phyloP scores from a whole-genome alignment of 2,329 filamentous ascomycete species.

The Penicillium sp. region DNA sequence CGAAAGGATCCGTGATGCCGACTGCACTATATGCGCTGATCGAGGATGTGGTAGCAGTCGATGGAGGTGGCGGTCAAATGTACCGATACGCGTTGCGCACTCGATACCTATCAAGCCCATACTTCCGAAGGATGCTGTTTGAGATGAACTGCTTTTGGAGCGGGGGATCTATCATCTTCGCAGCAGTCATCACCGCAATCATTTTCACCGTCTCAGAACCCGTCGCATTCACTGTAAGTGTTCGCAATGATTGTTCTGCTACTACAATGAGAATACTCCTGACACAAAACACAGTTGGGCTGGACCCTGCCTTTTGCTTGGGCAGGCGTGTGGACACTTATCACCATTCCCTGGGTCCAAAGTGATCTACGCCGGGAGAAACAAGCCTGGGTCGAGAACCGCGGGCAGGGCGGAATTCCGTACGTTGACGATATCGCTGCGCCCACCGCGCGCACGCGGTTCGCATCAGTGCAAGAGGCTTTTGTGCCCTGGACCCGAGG shows the following conservation, averaged over 20 bases:
- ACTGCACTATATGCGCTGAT: slow-evolving; percentile 66
- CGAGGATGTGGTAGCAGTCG: slow-evolving; percentile 68
- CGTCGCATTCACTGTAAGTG: slow-evolving; percentile 50
- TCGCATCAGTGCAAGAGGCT: slow-evolving; percentile 38
- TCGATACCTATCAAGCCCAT: slow-evolving; percentile 56
- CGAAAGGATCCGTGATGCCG: slow-evolving; percentile 59
- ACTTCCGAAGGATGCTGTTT: slow-evolving; percentile 57
- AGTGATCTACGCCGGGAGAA: slow-evolving; percentile 48
- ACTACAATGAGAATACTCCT: neutral
- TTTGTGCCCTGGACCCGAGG: slow-evolving; percentile 32
- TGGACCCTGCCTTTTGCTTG: slow-evolving; percentile 48
- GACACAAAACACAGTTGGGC: slow-evolving; percentile 36
- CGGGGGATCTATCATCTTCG: slow-evolving; percentile 51
- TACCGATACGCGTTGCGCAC: slow-evolving; percentile 55
- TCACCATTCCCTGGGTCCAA: slow-evolving; percentile 51
- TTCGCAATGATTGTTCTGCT: neutral
- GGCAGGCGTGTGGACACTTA: slow-evolving; percentile 46
- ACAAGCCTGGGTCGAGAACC: slow-evolving; percentile 42
- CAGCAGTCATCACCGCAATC: slow-evolving; percentile 50
- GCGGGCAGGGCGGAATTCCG: slow-evolving; percentile 36
- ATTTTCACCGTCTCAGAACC: slow-evolving; percentile 52
- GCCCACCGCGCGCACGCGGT: slow-evolving; percentile 39
- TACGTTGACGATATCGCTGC: slow-evolving; percentile 42
- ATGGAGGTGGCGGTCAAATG: slow-evolving; percentile 60
- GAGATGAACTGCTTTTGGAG: slow-evolving; percentile 61